A percentile compares a stretch with the other conserved stretches of the same genome.
These are phyloP conservation scores for Solanum stenotomum DNA, from an alignment of 257 asterid genomes.

Conservation along the genomic window DNA sequence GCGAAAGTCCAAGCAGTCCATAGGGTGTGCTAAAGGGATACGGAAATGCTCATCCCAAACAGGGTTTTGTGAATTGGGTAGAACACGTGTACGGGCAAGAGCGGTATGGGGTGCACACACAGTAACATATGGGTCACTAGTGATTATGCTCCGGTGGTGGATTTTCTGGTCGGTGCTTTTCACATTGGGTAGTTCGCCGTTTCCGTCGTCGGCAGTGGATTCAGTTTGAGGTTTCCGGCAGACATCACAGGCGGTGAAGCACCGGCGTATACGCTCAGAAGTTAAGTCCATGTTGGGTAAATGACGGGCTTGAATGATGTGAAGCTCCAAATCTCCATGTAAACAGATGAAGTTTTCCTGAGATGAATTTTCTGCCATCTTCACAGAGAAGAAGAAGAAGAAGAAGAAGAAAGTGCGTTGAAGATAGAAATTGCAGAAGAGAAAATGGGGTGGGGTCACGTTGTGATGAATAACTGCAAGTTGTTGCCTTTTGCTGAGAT, in stretches of 20 bases:
- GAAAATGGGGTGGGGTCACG: neutral
- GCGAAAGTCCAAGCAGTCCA: conserved; percentile 41
- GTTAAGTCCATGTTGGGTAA: conserved; percentile 85
- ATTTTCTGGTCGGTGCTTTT: conserved; percentile 24
- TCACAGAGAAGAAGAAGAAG: neutral
- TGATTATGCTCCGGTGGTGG: conserved; percentile 59
- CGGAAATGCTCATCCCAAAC: conserved; percentile 57
- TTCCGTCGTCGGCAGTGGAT: conserved; percentile 5
- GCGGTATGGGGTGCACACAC: conserved; percentile 67
- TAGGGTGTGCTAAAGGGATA: conserved; percentile 59
- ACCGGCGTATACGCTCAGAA: conserved; percentile 56
- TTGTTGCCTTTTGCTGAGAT: neutral
- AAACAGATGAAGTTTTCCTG: conserved; percentile 19
- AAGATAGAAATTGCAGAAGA: neutral
- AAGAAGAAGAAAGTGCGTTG: neutral
- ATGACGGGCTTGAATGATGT: conserved; percentile 51
- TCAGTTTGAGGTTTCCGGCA: conserved; percentile 18
- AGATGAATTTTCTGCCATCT: conserved; percentile 31
- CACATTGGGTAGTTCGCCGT: neutral
- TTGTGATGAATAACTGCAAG: neutral
- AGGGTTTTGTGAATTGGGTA: conserved; percentile 63
- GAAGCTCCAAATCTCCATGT: conserved; percentile 76
- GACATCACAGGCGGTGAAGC: conserved; percentile 45
- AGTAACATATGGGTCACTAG: conserved; percentile 80
- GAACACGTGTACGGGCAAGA: conserved; percentile 80